phyloP scores from a whole-genome alignment of 2,329 filamentous ascomycete genomes.

The Aspergillus unguis region DNA sequence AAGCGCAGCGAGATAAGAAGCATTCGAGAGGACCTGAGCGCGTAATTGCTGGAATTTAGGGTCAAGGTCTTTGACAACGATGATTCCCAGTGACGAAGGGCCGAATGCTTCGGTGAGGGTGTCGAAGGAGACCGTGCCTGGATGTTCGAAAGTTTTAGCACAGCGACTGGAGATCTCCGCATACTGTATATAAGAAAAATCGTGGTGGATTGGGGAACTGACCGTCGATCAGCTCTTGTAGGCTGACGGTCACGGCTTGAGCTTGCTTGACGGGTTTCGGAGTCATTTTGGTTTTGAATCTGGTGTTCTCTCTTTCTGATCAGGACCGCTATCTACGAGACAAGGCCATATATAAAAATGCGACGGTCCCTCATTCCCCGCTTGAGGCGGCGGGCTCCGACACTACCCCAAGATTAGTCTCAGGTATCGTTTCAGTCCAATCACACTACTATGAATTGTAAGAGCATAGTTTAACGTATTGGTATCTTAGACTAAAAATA shows the following conservation, averaged over 20 bases:
- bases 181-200: not conserved
- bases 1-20: constrained; percentile 83
- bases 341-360: not conserved
- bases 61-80: constrained; percentile 86
- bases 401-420: too few relatives aligned
- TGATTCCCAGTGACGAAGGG: constrained; percentile 82
- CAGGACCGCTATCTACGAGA: not conserved
- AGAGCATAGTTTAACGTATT: too few relatives aligned
- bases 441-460: too few relatives aligned
- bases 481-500: not conserved
- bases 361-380: constrained; percentile 4
- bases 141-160: not conserved
- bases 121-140: constrained; percentile 42
- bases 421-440: too few relatives aligned
- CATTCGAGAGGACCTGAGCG: constrained; percentile 73
- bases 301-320: not conserved
- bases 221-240: constrained; percentile 50
- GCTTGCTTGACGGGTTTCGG: constrained; percentile 24
- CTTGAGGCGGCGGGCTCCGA: constrained; percentile 10
- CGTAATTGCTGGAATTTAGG: constrained; percentile 68
- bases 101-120: constrained; percentile 70
- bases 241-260: constrained; percentile 47
- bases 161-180: too few relatives aligned
- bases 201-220: not conserved
- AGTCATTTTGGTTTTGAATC: constrained; percentile 16